Evolutionary conservation across 179 eudicot species (phyloP), one percentile per base, ranked within the genome.

Genomic region (Dionaea muscipula): DNA sequence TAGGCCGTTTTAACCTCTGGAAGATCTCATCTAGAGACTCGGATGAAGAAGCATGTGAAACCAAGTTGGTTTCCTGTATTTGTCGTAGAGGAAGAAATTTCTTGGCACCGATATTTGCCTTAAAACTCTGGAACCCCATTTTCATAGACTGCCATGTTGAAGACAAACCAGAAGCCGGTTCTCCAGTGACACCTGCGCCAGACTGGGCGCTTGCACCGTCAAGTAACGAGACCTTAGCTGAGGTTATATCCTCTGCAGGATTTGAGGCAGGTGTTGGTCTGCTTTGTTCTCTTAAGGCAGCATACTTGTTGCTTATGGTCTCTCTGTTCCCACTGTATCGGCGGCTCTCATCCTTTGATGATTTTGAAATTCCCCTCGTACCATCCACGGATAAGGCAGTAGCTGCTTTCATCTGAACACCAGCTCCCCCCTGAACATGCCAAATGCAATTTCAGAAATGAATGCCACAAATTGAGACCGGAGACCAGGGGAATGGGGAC

Each of bases 81-180:
- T 65, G 76, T 37, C 59, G 72, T 26, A 74, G 18, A 20, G 81
- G 79, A 20, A 72, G 33, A 23, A 71, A 67, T 55, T 64, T 77
- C 54, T 72, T 80, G 22, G 78, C 68, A 46, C 62, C 82, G 2
- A 72, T 56, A 35, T 73, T 79, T 36, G 77, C 66, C 73, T 80
- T 91, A n/a, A 91, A 74, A 64, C 59, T 81, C 63, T 75, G 74
- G 47, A 86, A 74, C 49, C 95, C 86, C n/a, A 67, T 60, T 57
- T 84, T 86, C 83, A 86, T 75, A 2, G 94, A 69, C 43, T 80
- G 84, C 98, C 95, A 91, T 51, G 72, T 86, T 25, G 80, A 68
- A 19, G 87, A 71, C 65, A 86, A 51, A 21, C 81, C 73, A 47
- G 90, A 71, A 23, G 91, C 57, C 25, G 76, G 64, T 20, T 51